Percentiles rank a stretch among this genome's conserved stretches.
phyloP scores from a whole-genome alignment of 495 filamentous ascomycete genomes.

The Lepidopterella palustris region DNA sequence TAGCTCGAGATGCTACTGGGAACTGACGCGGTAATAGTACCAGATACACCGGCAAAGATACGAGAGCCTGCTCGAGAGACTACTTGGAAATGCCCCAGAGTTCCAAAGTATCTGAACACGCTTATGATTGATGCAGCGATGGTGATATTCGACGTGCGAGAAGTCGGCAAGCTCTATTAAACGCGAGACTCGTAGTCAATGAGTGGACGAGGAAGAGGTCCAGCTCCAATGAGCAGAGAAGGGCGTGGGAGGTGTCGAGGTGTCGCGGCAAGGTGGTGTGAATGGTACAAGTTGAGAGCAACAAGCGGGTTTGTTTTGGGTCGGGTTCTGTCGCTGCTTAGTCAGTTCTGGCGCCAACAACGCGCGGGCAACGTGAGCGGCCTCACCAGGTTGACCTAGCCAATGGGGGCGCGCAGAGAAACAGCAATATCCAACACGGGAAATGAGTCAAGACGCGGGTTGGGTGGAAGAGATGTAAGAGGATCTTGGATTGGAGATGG shows the following conservation, averaged over 20 bases:
- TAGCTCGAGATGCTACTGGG: background rate
- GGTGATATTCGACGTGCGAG: constrained; percentile 15
- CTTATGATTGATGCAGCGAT: constrained; percentile 22
- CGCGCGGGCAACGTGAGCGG: constrained; percentile 1
- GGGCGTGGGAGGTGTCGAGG: constrained; percentile 2
- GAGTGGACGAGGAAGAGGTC: constrained; percentile 14
- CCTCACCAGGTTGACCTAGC: constrained; percentile 8
- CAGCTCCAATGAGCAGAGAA: constrained; percentile 19
- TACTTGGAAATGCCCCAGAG: constrained; percentile 10
- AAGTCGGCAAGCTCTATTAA: constrained; percentile 6
- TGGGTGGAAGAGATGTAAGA: background rate
- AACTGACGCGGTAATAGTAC: constrained; percentile 13
- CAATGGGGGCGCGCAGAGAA: constrained; percentile 4
- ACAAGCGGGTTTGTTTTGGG: constrained; percentile 18
- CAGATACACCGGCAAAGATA: constrained; percentile 13
- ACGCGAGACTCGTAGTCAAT: constrained; percentile 3
- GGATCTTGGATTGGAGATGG: background rate
- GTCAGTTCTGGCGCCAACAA: constrained; percentile 8
- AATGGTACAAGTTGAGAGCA: constrained; percentile 13
- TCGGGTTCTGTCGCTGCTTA: constrained; percentile 1
- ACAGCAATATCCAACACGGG: background rate
- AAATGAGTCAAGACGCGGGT: background rate
- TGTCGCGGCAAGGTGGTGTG: constrained; percentile 15
- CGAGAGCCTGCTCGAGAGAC: constrained; percentile 28
- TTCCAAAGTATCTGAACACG: constrained; percentile 22